Evolutionary conservation across 768 basidiomycete species (phyloP).

Genomic region (Coprinellus micaceus): DNA sequence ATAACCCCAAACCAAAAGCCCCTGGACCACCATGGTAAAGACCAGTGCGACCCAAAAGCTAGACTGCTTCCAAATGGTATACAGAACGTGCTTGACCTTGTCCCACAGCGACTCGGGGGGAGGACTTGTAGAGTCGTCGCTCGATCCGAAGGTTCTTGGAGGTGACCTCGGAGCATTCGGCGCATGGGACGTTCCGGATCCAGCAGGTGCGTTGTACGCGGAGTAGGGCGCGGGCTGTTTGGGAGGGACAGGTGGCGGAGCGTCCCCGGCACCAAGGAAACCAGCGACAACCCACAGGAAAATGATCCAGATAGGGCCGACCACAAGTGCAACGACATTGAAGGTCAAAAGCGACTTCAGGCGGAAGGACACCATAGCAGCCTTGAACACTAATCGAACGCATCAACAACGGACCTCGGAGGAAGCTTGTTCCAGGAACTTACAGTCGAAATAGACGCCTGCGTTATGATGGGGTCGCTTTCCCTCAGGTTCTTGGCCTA

Average conservation of each 20-base stretch:
- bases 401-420: not conserved
- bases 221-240: conserved; percentile 2
- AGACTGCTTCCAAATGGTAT: conserved; percentile 40
- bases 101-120: not conserved
- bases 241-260: conserved; percentile 6
- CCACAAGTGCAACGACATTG: conserved; percentile 58
- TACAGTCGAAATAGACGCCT: conserved; percentile 71
- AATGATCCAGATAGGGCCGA: conserved; percentile 56
- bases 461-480: conserved; percentile 5
- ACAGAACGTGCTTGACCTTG: conserved; percentile 1
- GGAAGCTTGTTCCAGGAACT: conserved; percentile 20
- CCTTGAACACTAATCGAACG: conserved; percentile 53
- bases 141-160: conserved; percentile 1
- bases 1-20: conserved; percentile 44
- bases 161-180: not conserved
- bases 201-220: not conserved
- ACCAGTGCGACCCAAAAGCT: conserved; percentile 63
- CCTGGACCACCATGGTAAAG: conserved; percentile 43
- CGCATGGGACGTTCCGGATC: not conserved
- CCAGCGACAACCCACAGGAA: conserved; percentile 34
- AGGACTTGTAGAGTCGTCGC: not conserved
- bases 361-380: conserved; percentile 51
- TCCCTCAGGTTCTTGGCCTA: conserved; percentile 26
- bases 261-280: conserved; percentile 14
- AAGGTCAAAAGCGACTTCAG: conserved; percentile 45